A percentile compares a stretch with the other conserved stretches of the same genome.
Evolutionary conservation across 2,329 filamentous ascomycete species (phyloP).

Genomic region (Phoma herbarum): DNA sequence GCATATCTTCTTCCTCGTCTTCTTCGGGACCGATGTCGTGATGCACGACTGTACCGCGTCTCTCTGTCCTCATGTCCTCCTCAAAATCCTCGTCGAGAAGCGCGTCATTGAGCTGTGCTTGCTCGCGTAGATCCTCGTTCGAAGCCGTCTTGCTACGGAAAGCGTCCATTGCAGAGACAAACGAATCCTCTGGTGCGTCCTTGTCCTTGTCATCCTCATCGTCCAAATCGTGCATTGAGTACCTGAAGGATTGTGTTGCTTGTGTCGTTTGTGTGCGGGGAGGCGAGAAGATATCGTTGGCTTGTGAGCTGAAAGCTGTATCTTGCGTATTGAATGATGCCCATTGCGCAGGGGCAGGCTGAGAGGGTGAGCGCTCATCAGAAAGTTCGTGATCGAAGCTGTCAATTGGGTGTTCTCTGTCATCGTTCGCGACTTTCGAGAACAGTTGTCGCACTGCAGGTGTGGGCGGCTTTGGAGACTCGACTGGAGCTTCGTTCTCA

Average conservation of each 20-base stretch:
- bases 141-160: conserved; percentile 45
- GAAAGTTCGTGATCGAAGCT: conserved; percentile 29
- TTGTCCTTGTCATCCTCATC: conserved; percentile 29
- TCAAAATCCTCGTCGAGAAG: conserved; percentile 45
- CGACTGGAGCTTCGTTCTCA: conserved; percentile 42
- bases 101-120: conserved; percentile 38
- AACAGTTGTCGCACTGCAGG: conserved; percentile 43
- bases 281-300: conserved; percentile 44
- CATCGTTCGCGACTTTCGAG: conserved; percentile 34
- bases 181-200: conserved; percentile 55
- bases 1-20: conserved; percentile 27
- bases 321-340: conserved; percentile 41
- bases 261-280: conserved; percentile 46
- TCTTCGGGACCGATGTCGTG: conserved; percentile 33
- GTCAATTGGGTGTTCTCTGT: conserved; percentile 41
- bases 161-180: conserved; percentile 59
- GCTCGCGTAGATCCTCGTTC: conserved; percentile 35
- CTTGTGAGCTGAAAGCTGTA: conserved; percentile 39
- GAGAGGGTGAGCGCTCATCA: conserved; percentile 17
- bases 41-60: conserved; percentile 38
- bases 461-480: conserved; percentile 38
- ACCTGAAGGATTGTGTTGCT: conserved; percentile 44
- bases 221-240: conserved; percentile 29
- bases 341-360: conserved; percentile 43
- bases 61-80: conserved; percentile 26